Evolutionary conservation across 352 stramenopile species (phyloP), one percentile per base, ranked within the genome.

Genomic region (Pythium scleroteichum): DNA sequence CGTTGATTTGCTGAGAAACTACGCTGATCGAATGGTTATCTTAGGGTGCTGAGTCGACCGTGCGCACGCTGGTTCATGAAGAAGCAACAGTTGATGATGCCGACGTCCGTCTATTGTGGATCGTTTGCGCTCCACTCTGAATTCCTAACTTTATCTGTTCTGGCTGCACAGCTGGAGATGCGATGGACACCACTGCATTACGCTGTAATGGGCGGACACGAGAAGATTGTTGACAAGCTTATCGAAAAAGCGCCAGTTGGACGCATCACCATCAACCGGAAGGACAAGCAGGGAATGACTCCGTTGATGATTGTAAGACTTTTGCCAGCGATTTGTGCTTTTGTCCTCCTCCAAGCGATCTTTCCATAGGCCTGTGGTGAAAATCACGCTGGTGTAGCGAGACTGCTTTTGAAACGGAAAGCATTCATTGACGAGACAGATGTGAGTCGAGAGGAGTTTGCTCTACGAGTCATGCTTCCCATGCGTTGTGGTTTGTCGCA

Each of bases 361-460:
- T n/a, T 20, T 4, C 10, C 10, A 7, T 35, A 93, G 83, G 84
- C 84, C 3, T 88, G 79, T 47, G 84, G 80, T 3, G 84, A 93
- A 62, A 80, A 90, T 26, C 79, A 93, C 41, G 72, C 79, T 19
- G 59, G 14, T 5, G 57, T 91, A 27, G 75, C 76, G 10, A 82
- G 77, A 56, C 22, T 93, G 9, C 60, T 93, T 20, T 70, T 93
- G 23, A 74, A 74, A 41, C 87, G 85, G 47, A 87, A 88, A 26
- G 81, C 81, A 4, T 89, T 90, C 55, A 79, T 93, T 49, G 79
- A 93, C 49, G 84, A 91, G 64, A 89, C 79, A 23, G 81, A 93
- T 63, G 84, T 93, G 63, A 57, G 76, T 73, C 22, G 38, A 1
- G 26, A n/a, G n/a, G n/a, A n/a, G n/a, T n/a, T n/a, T n/a, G n/a